Conservation (phyloP, 768 basidiomycete species). For the Russula earlei region DNA sequence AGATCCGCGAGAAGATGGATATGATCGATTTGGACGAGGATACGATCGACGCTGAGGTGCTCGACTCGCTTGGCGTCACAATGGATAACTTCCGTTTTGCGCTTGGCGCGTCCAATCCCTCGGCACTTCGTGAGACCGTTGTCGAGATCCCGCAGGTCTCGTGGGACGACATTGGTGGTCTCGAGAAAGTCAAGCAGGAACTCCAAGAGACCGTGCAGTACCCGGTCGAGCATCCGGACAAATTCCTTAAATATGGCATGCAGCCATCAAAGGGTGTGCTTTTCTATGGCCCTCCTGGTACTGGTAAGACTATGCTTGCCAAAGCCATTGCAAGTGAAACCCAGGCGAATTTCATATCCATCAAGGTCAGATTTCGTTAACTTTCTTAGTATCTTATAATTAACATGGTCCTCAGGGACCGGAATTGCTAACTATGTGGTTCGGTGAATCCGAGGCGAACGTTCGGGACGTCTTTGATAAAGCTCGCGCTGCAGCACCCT, state of each 20-base stretch:
- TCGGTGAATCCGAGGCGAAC: slow-evolving; percentile 99
- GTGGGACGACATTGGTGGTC: slow-evolving; percentile 99
- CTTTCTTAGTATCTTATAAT: background rate
- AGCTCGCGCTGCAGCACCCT: slow-evolving; percentile 96
- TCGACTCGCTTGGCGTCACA: slow-evolving; percentile 96
- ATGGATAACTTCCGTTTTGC: slow-evolving; percentile 99
- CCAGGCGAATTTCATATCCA: slow-evolving; percentile 98
- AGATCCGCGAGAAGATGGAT: slow-evolving; percentile 99
- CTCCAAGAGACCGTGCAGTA: slow-evolving; percentile 99
- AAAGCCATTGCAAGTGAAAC: slow-evolving; percentile 99
- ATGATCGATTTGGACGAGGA: slow-evolving; percentile 93
- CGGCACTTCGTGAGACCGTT: slow-evolving; percentile 96
- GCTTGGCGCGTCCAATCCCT: slow-evolving; percentile 93
- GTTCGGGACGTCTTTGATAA: slow-evolving; percentile 99
- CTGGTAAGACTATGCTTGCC: slow-evolving; percentile 97
- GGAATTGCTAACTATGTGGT: slow-evolving; percentile 99
- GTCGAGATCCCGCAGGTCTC: slow-evolving; percentile 98
- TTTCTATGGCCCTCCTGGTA: slow-evolving; percentile 99
- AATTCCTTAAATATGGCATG: slow-evolving; percentile 99
- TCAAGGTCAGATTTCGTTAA: slow-evolving; percentile 55
- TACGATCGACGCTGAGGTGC: slow-evolving; percentile 97
- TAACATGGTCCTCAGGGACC: slow-evolving; percentile 51
- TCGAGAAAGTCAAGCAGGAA: slow-evolving; percentile 99
- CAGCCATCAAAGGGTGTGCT: slow-evolving; percentile 98
- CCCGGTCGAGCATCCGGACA: slow-evolving; percentile 99